phyloP scores from a whole-genome alignment of 2,329 filamentous ascomycete species.

The Endothia cerciana region DNA sequence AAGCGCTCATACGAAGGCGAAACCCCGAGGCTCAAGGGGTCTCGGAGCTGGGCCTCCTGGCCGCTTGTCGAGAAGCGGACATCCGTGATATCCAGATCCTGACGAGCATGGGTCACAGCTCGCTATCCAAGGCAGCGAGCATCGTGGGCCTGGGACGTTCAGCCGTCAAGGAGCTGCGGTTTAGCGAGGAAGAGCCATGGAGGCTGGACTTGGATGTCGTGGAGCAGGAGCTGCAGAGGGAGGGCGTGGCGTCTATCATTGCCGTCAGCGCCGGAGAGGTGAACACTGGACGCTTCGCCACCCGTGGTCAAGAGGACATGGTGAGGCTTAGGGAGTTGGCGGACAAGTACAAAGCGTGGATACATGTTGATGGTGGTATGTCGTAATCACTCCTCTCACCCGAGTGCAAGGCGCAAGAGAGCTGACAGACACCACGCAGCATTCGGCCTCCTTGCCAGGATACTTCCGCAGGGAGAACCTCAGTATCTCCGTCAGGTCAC shows the following conservation, averaged over 20 bases:
- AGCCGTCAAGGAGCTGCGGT: constrained; percentile 65
- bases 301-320: constrained; percentile 60
- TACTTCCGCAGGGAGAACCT: constrained; percentile 54
- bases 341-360: constrained; percentile 76
- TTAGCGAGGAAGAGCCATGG: constrained; percentile 62
- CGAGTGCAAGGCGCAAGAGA: neutral
- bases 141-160: constrained; percentile 77
- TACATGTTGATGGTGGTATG: constrained; percentile 81
- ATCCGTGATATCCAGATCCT: constrained; percentile 74
- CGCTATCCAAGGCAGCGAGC: constrained; percentile 80
- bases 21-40: constrained; percentile 45
- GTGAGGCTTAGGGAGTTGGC: constrained; percentile 68
- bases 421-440: constrained; percentile 48
- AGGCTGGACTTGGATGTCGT: constrained; percentile 69
- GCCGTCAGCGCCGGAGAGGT: constrained; percentile 86
- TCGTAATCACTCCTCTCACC: constrained; percentile 13
- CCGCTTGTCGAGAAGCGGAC: constrained; percentile 66
- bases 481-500: neutral
- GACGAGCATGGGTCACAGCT: constrained; percentile 83
- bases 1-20: constrained; percentile 56
- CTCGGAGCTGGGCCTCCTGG: constrained; percentile 70
- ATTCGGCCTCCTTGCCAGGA: constrained; percentile 80
- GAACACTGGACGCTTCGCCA: constrained; percentile 84
- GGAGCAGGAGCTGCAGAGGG: constrained; percentile 58
- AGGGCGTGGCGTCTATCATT: constrained; percentile 71